Conservation (phyloP, 2,329 filamentous ascomycete genomes). For the Grosmannia serpens region DNA sequence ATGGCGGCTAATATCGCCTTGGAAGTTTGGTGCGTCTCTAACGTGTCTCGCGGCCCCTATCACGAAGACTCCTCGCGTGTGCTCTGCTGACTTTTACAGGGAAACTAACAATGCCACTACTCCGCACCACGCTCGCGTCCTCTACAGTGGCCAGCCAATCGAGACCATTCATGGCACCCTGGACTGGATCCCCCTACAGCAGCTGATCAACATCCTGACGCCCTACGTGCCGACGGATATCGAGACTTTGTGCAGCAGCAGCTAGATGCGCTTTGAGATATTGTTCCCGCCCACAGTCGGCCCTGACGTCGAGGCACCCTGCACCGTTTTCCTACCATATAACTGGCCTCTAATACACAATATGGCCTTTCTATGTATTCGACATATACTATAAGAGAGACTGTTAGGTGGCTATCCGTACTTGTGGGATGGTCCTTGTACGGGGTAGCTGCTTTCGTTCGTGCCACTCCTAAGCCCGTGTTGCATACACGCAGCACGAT, state of each 20-base stretch:
- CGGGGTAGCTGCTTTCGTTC: too few species aligned
- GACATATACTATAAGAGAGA: too few species aligned
- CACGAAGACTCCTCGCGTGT: background rate
- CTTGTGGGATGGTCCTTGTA: too few species aligned
- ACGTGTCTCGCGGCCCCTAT: background rate
- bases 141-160: conserved; percentile 5
- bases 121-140: background rate
- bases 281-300: too few species aligned
- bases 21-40: background rate
- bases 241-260: background rate
- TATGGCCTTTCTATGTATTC: too few species aligned
- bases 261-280: background rate
- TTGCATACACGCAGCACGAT: too few species aligned
- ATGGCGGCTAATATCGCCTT: conserved; percentile 4
- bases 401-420: too few species aligned
- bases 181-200: conserved; percentile 2
- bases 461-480: too few species aligned
- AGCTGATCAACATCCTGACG: background rate
- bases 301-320: too few species aligned
- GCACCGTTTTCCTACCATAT: too few species aligned
- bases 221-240: conserved; percentile 1
- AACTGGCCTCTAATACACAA: too few species aligned
- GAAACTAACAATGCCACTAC: background rate
- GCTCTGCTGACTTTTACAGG: background rate
- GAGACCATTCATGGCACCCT: conserved; percentile 2